Conservation (phyloP, 306 rosid species). For the Quercus suber region DNA sequence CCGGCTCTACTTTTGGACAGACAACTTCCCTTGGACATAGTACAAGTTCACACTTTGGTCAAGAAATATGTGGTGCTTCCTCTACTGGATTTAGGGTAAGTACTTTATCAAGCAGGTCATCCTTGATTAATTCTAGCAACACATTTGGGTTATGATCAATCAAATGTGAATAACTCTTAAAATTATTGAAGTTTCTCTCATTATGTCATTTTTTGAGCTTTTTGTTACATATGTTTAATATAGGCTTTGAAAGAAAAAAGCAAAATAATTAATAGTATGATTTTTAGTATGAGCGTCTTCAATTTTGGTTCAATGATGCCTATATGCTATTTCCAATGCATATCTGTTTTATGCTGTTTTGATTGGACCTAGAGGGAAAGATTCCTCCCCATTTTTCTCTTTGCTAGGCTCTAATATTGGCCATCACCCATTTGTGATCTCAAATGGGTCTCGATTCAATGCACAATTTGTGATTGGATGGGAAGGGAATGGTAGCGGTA, state of each 20-base stretch:
- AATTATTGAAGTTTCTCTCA: neutral
- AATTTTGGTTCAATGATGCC: neutral
- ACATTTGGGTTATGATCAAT: slow-evolving; percentile 48
- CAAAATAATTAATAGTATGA: neutral
- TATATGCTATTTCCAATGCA: neutral
- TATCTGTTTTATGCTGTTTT: neutral
- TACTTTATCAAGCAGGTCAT: slow-evolving; percentile 17
- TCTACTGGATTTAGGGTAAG: neutral
- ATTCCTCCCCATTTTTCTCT: neutral
- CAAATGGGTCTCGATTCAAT: neutral
- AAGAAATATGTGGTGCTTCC: neutral
- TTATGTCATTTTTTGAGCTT: neutral
- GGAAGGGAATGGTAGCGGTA: neutral
- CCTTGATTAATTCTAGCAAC: slow-evolving; percentile 48
- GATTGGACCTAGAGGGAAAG: neutral
- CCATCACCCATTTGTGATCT: neutral
- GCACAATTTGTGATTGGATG: neutral
- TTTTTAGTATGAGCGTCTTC: neutral
- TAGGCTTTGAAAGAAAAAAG: neutral
- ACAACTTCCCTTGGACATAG: slow-evolving; percentile 51
- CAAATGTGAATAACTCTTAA: slow-evolving; percentile 47
- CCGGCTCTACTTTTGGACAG: slow-evolving; percentile 55
- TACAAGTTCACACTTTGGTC: slow-evolving; percentile 26
- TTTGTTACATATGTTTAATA: neutral
- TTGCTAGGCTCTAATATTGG: neutral